These are phyloP conservation scores for Dipodascopsis uninucleata DNA, from an alignment of 805 yeast species.

Conservation along the genomic window DNA sequence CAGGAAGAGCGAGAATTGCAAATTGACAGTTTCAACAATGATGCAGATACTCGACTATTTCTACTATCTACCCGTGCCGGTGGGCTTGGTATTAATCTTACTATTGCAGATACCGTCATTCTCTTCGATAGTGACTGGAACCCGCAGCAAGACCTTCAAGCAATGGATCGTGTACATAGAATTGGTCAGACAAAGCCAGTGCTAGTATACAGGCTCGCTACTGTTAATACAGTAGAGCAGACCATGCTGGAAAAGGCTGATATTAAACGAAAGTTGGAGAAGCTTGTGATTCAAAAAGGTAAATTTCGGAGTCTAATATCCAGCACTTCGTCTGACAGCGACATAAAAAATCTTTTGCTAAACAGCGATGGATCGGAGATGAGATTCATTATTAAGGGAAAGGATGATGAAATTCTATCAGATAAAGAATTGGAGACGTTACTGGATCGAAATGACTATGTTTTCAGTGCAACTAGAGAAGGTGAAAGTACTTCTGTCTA, in stretches of 20 bases:
- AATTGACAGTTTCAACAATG: constrained; percentile 50
- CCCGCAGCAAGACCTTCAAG: constrained; percentile 94
- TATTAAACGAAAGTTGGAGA: constrained; percentile 73
- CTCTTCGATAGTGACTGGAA: constrained; percentile 95
- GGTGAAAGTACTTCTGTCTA: constrained; percentile 1
- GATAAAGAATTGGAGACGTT: constrained; percentile 19
- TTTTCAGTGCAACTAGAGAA: background rate
- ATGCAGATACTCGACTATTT: constrained; percentile 47
- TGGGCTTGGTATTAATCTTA: constrained; percentile 84
- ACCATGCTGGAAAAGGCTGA: constrained; percentile 73
- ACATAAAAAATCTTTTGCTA: constrained; percentile 7
- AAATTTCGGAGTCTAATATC: constrained; percentile 21
- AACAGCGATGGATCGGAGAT: constrained; percentile 19
- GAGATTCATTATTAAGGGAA: constrained; percentile 18
- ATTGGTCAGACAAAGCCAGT: constrained; percentile 89
- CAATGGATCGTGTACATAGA: constrained; percentile 92
- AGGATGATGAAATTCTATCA: constrained; percentile 23
- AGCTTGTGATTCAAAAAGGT: constrained; percentile 47
- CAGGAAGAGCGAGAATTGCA: constrained; percentile 64
- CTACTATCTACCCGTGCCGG: constrained; percentile 90
- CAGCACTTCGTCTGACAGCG: constrained; percentile 11
- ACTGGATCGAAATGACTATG: constrained; percentile 14
- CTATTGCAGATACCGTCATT: constrained; percentile 85
- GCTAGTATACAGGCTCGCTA: constrained; percentile 70
- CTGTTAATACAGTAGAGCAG: constrained; percentile 79